Evolutionary conservation across 176 grass and related monocot species (phyloP).

Genomic region (Juncus effusus): DNA sequence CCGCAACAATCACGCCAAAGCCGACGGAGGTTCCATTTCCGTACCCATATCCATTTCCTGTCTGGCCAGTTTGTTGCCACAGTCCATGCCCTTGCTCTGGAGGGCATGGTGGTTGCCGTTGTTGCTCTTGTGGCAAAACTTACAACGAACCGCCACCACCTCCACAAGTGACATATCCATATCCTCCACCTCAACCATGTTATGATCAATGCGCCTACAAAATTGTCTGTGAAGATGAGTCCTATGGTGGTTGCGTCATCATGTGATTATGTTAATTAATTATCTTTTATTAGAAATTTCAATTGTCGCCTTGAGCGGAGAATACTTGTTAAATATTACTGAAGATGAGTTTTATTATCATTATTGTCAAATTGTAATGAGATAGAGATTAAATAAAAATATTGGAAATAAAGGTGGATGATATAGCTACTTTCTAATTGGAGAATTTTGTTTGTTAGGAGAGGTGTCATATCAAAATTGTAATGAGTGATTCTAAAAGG

Average conservation of each 20-base stretch:
- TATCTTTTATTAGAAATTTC: constrained; percentile 2
- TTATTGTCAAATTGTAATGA: not conserved
- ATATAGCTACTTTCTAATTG: constrained; percentile 17
- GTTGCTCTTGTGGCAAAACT: constrained; percentile 72
- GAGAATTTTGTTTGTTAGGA: constrained; percentile 12
- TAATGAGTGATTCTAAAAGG: constrained; percentile 17
- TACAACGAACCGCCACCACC: constrained; percentile 24
- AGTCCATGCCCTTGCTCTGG: constrained; percentile 35
- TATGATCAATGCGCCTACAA: constrained; percentile 45
- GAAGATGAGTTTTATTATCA: constrained; percentile 3
- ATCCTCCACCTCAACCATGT: constrained; percentile 35
- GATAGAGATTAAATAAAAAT: not conserved
- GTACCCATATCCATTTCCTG: constrained; percentile 48
- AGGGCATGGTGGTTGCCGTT: constrained; percentile 62
- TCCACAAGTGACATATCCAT: constrained; percentile 26
- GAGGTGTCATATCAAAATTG: constrained; percentile 2
- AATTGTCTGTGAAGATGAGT: constrained; percentile 69
- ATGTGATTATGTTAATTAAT: constrained; percentile 44
- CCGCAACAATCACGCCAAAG: constrained; percentile 18
- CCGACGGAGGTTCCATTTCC: constrained; percentile 41
- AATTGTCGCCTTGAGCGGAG: constrained; percentile 11
- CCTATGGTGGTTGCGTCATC: constrained; percentile 47
- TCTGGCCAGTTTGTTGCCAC: constrained; percentile 53
- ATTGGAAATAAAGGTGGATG: not conserved
- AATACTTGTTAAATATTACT: constrained; percentile 24